Evolutionary conservation across 352 stramenopile species (phyloP).

Genomic region (Phytophthora rubi): DNA sequence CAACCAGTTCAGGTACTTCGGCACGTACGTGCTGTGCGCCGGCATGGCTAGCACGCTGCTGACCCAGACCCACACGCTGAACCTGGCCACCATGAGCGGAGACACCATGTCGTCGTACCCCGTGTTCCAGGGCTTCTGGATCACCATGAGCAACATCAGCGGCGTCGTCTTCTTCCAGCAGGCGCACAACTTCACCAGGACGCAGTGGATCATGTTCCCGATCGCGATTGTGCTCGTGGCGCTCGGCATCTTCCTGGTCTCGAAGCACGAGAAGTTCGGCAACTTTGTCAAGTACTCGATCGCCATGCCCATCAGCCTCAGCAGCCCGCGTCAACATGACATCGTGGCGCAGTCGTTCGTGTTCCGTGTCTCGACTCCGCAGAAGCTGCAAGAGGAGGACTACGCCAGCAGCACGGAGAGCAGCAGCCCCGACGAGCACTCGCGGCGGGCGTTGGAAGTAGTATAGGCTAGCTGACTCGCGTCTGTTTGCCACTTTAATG

Average conservation of each 20-base stretch:
- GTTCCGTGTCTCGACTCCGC: conserved; percentile 84
- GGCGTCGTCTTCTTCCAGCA: conserved; percentile 91
- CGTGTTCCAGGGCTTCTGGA: conserved; percentile 91
- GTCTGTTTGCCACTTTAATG: conserved; percentile 38
- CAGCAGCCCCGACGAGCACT: conserved; percentile 44
- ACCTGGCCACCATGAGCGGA: conserved; percentile 84
- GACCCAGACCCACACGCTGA: conserved; percentile 87
- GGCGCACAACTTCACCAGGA: conserved; percentile 77
- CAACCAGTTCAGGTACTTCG: conserved; percentile 89
- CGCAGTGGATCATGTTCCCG: conserved; percentile 88
- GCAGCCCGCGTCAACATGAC: conserved; percentile 83
- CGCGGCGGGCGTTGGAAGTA: conserved; percentile 46
- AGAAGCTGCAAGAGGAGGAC: conserved; percentile 72
- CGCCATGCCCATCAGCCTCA: conserved; percentile 88
- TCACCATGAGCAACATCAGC: conserved; percentile 89
- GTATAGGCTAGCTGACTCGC: conserved; percentile 43
- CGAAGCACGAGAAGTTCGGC: conserved; percentile 90
- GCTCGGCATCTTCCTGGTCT: conserved; percentile 78
- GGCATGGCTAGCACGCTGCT: conserved; percentile 79
- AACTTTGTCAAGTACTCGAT: conserved; percentile 91
- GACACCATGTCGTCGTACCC: conserved; percentile 89
- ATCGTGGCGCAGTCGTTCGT: conserved; percentile 91
- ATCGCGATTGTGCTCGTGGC: conserved; percentile 74
- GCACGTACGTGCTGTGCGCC: conserved; percentile 80
- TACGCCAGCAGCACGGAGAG: conserved; percentile 59